Evolutionary conservation across 179 eudicot species (phyloP).

Genomic region (Silene vulgaris): DNA sequence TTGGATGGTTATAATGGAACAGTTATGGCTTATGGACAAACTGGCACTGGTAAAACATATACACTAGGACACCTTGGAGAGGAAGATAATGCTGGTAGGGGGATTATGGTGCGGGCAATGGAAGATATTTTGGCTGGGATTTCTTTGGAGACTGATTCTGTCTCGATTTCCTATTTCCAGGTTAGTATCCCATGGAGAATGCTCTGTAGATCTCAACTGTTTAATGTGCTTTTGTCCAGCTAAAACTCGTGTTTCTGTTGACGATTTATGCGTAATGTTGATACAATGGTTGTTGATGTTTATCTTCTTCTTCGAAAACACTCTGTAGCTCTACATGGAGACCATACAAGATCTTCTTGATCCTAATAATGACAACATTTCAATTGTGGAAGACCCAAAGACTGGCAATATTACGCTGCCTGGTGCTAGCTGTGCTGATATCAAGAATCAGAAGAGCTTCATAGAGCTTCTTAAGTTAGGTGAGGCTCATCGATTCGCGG

Average conservation of each 20-base stretch:
- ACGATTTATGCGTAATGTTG: background rate
- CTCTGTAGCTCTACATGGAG: constrained; percentile 87
- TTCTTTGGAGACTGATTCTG: constrained; percentile 54
- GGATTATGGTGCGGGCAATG: constrained; percentile 94
- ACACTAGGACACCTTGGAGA: constrained; percentile 85
- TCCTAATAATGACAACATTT: constrained; percentile 72
- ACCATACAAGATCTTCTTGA: constrained; percentile 81
- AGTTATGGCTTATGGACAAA: constrained; percentile 89
- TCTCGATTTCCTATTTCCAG: constrained; percentile 76
- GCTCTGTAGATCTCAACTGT: background rate
- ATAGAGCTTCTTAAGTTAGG: constrained; percentile 66
- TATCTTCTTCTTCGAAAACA: constrained; percentile 9
- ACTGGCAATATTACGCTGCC: constrained; percentile 82
- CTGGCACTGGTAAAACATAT: constrained; percentile 91
- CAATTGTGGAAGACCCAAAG: constrained; percentile 75
- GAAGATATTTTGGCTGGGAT: constrained; percentile 74
- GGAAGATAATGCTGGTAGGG: constrained; percentile 79
- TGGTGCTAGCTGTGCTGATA: constrained; percentile 65
- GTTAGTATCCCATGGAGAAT: constrained; percentile 29
- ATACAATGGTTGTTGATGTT: constrained; percentile 6
- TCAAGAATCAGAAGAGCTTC: constrained; percentile 68
- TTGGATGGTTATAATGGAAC: constrained; percentile 91
- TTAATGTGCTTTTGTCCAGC: background rate
- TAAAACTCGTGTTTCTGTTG: constrained; percentile 11
- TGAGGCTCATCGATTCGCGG: constrained; percentile 89